Percentiles rank a stretch among this genome's conserved stretches.
These are phyloP conservation scores for Alternaria solani DNA, from an alignment of 2,329 filamentous ascomycete species.

Conservation along the genomic window DNA sequence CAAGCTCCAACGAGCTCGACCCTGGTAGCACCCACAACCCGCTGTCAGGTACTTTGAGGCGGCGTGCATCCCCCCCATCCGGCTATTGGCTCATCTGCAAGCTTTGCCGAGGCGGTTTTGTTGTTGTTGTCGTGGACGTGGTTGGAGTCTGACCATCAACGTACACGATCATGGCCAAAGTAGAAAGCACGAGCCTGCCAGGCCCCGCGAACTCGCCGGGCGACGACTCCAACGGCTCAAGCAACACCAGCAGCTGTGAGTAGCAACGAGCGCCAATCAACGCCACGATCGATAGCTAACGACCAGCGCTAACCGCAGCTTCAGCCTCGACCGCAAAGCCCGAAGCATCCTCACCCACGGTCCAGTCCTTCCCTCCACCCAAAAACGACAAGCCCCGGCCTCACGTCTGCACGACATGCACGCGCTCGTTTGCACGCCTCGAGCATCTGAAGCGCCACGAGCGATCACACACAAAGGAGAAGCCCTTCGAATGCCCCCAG, in stretches of 20 bases:
- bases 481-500: slow-evolving; percentile 96
- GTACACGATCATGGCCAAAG: slow-evolving; percentile 35
- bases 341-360: slow-evolving; percentile 33
- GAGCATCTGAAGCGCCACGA: slow-evolving; percentile 98
- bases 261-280: slow-evolving; percentile 8
- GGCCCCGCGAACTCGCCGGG: slow-evolving; percentile 37
- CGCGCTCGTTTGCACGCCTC: slow-evolving; percentile 89
- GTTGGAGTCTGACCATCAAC: slow-evolving; percentile 22
- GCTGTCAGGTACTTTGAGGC: slow-evolving; percentile 4
- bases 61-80: slow-evolving; percentile 3
- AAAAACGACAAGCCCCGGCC: slow-evolving; percentile 98
- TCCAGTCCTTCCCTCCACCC: slow-evolving; percentile 72
- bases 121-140: slow-evolving; percentile 20
- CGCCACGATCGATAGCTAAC: slow-evolving; percentile 27
- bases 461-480: slow-evolving; percentile 97
- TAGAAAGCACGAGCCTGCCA: slow-evolving; percentile 37
- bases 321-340: slow-evolving; percentile 45
- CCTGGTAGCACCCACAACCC: slow-evolving; percentile 9
- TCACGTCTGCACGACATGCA: slow-evolving; percentile 90
- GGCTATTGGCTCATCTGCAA: slow-evolving; percentile 4
- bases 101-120: slow-evolving; percentile 15
- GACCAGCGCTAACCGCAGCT: slow-evolving; percentile 27
- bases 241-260: slow-evolving; percentile 47
- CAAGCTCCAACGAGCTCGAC: slow-evolving; percentile 24
- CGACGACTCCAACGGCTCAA: slow-evolving; percentile 39